Evolutionary conservation across 2,329 filamentous ascomycete genomes (phyloP), one percentile per base, ranked within the genome.

Genomic region (Colletotrichum liaoningense): DNA sequence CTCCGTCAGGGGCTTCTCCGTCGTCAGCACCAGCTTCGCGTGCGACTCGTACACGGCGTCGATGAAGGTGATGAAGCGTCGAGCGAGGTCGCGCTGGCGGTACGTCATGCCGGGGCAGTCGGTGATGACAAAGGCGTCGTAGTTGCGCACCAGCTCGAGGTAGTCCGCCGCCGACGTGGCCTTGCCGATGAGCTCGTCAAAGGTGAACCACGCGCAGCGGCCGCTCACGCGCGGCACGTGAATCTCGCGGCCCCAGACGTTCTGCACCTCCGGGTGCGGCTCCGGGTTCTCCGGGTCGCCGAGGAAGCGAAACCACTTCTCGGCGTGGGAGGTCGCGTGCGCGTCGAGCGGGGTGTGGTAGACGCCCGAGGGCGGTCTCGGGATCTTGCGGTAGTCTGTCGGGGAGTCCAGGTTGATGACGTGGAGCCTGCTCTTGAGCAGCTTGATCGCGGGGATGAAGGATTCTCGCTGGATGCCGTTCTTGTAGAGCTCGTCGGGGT

Each of bases 361-460:
- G 22, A 99, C 97, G 49, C 94, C 96, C 0, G 95, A 97, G 0
- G 95, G 93, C 2, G 97, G 97, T 0, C 97, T 91, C 1, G 96
- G 95, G 69, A 99, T 97, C 83, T 98, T 98, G 79, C 97, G 94
- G 86, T 99, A 99, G 84, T 99, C 97, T 49, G 95, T 99, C 5
- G 93, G 92, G 2, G 95, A 98, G 85, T 99, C 94, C 72, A 99
- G 92, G 83, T 98, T 98, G 78, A 99, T 94, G 60, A 98, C 94
- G 67, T 94, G 92, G 9, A 99, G 89, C 2, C 93, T 91, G 52
- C 88, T 90, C 82, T 98, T 96, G 57, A 99, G 91, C 4, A 99
- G 92, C 75, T 95, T 93, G 80, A 99, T 99, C 77, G 96, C 97
- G 0, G 97, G 97, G 63, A 99, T 90, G 81, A 99, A 99, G 7